Evolutionary conservation across 1,284 basidiomycete species (phyloP).

Genomic region (Melampsora medusae): DNA sequence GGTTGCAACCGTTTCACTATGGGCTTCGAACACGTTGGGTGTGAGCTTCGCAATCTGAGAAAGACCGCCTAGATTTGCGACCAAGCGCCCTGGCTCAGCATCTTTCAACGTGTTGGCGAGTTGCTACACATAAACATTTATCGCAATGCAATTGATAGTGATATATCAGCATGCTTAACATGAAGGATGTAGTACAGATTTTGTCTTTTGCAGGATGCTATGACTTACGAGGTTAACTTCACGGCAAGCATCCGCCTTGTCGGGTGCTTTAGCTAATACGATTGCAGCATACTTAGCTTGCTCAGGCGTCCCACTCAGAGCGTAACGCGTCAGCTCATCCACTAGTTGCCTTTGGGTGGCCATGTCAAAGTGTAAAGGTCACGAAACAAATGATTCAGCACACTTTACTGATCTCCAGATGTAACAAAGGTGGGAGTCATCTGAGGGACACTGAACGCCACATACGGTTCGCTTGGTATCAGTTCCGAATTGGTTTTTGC

Average conservation of each 20-base stretch:
- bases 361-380: neutral
- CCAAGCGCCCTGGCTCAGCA: constrained; percentile 62
- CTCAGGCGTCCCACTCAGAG: constrained; percentile 64
- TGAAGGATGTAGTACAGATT: neutral
- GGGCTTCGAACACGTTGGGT: constrained; percentile 71
- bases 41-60: constrained; percentile 71
- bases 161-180: neutral
- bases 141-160: neutral
- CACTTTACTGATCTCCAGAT: constrained; percentile 53
- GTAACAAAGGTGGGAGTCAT: constrained; percentile 6
- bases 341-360: constrained; percentile 56
- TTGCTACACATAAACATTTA: constrained; percentile 45
- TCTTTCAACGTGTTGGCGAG: constrained; percentile 64
- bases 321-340: constrained; percentile 67
- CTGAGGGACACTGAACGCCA: constrained; percentile 46
- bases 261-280: constrained; percentile 61
- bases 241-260: constrained; percentile 61
- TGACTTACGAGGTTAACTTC: constrained; percentile 64
- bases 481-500: constrained; percentile 62
- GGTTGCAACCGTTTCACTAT: constrained; percentile 69
- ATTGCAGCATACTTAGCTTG: constrained; percentile 86
- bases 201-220: neutral
- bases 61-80: constrained; percentile 70
- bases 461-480: constrained; percentile 68
- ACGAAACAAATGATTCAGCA: neutral